Percentiles rank a stretch among this genome's conserved stretches.
phyloP scores from a whole-genome alignment of 2,329 filamentous ascomycete genomes.

The Hypoxylon sp. region DNA sequence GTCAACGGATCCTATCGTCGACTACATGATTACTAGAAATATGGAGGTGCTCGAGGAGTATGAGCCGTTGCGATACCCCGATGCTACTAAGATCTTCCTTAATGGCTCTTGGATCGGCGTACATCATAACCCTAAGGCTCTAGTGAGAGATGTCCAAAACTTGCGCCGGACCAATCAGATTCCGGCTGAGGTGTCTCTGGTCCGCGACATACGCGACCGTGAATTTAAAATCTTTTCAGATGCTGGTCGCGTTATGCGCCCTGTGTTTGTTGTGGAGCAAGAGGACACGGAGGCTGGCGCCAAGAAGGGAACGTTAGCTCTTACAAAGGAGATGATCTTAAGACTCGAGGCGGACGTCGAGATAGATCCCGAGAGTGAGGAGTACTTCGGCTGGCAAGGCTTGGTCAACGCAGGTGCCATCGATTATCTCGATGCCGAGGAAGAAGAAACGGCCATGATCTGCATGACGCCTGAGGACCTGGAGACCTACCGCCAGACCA shows the following conservation, averaged over 20 bases:
- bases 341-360: conserved; percentile 80
- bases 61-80: conserved; percentile 83
- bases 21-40: conserved; percentile 94
- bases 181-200: conserved; percentile 91
- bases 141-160: conserved; percentile 82
- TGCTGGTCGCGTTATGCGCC: conserved; percentile 92
- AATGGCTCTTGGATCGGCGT: conserved; percentile 99
- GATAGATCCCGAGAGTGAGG: conserved; percentile 67
- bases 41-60: conserved; percentile 99
- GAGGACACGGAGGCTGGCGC: conserved; percentile 76
- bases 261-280: conserved; percentile 93
- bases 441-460: conserved; percentile 99
- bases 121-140: conserved; percentile 85
- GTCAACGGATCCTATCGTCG: conserved; percentile 87
- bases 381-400: conserved; percentile 88
- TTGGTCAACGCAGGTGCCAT: conserved; percentile 87
- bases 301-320: conserved; percentile 76
- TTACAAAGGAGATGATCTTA: conserved; percentile 84
- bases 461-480: conserved; percentile 98
- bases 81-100: conserved; percentile 97
- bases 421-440: conserved; percentile 96
- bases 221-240: conserved; percentile 99
- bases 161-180: conserved; percentile 85
- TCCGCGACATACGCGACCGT: conserved; percentile 94
- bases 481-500: conserved; percentile 78